Conservation (phyloP, 495 filamentous ascomycete species). For the Annulohypoxylon moriforme region DNA sequence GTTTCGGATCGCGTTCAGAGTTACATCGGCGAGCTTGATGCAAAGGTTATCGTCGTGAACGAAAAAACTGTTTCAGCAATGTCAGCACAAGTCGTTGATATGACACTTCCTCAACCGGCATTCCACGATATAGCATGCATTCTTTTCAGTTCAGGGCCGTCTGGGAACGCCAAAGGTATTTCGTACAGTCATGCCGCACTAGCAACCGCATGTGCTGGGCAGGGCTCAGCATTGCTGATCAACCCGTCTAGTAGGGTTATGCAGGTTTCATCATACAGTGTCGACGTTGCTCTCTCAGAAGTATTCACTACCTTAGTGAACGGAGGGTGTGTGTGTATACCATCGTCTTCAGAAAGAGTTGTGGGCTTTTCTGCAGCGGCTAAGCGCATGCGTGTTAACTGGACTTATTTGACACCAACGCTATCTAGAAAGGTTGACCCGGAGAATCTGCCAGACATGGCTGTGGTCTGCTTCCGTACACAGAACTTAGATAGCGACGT, state of each 20-base stretch:
- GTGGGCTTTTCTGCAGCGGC: conserved; percentile 53
- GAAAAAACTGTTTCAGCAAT: conserved; percentile 47
- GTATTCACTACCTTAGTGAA: conserved; percentile 71
- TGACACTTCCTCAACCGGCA: conserved; percentile 34
- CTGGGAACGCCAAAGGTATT: conserved; percentile 51
- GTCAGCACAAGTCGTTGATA: conserved; percentile 50
- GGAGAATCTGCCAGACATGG: conserved; percentile 49
- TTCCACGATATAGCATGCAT: conserved; percentile 58
- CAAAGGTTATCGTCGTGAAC: conserved; percentile 52
- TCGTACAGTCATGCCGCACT: conserved; percentile 60
- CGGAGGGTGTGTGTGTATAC: conserved; percentile 64
- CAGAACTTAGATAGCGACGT: conserved; percentile 57
- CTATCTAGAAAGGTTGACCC: conserved; percentile 59
- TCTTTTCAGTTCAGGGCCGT: conserved; percentile 51
- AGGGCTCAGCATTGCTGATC: conserved; percentile 62
- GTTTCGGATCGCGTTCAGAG: conserved; percentile 48
- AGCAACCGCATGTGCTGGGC: conserved; percentile 58
- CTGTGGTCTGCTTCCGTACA: conserved; percentile 59
- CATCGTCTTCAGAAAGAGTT: conserved; percentile 55
- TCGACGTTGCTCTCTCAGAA: conserved; percentile 74
- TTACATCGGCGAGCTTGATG: conserved; percentile 47
- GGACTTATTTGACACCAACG: conserved; percentile 60
- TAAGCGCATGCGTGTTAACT: conserved; percentile 60
- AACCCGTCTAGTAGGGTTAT: conserved; percentile 65
- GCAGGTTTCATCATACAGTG: conserved; percentile 76